Conservation (phyloP, 2,329 filamentous ascomycete genomes). For the Talaromyces piceae region DNA sequence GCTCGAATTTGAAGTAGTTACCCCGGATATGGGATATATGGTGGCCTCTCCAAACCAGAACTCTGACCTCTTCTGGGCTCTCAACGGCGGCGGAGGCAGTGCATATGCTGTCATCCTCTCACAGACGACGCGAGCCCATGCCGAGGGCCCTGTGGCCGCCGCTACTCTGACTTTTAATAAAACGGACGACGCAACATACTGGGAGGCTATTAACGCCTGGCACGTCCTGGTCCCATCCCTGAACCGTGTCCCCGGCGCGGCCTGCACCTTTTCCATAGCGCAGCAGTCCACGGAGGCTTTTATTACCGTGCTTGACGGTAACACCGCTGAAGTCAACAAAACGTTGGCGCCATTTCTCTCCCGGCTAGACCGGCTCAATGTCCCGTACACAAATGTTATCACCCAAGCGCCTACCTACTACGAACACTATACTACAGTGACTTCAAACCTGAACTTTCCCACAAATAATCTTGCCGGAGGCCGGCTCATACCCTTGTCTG, state of each 20-base stretch:
- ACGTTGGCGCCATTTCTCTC: constrained; percentile 5
- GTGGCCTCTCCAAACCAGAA: constrained; percentile 10
- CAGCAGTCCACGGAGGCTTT: constrained; percentile 1
- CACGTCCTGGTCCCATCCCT: background rate
- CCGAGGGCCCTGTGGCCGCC: background rate
- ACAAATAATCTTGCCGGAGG: background rate
- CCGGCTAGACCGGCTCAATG: background rate
- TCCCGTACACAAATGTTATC: background rate
- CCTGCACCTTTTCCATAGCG: background rate
- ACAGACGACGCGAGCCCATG: constrained; percentile 1
- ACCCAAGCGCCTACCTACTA: background rate
- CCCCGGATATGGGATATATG: constrained; percentile 22
- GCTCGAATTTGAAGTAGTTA: constrained; percentile 51
- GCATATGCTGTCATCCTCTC: constrained; percentile 34
- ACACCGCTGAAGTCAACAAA: background rate
- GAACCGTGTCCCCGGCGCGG: background rate
- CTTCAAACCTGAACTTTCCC: background rate
- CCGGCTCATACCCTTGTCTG: background rate
- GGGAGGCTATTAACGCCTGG: background rate
- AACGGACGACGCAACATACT: background rate
- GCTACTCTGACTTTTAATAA: constrained; percentile 2
- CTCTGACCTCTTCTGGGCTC: constrained; percentile 43
- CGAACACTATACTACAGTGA: background rate
- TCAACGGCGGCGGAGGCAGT: constrained; percentile 50
- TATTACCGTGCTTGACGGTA: constrained; percentile 2